These are phyloP conservation scores for Wickerhamiella sergipiensis DNA, from an alignment of 805 yeast species.

Conservation along the genomic window DNA sequence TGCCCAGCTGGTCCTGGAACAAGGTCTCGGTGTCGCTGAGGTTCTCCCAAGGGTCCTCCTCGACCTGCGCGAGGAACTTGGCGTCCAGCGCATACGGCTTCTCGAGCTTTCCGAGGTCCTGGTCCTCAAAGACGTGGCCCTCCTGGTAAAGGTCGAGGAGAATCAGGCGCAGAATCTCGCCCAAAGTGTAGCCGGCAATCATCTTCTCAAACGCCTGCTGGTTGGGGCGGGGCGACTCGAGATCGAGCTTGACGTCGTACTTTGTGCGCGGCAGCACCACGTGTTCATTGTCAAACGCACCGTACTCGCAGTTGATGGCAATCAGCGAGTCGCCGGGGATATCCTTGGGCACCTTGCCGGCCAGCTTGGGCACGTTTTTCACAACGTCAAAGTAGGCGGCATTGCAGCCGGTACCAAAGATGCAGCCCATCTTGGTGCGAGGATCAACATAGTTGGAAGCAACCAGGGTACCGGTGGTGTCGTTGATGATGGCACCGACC, in stretches of 20 bases:
- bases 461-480: slow-evolving; percentile 92
- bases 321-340: slow-evolving; percentile 52
- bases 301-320: slow-evolving; percentile 98
- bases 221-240: slow-evolving; percentile 85
- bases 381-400: slow-evolving; percentile 87
- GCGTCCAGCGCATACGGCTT: slow-evolving; percentile 72
- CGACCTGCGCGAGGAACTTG: slow-evolving; percentile 73
- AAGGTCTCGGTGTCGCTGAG: slow-evolving; percentile 59
- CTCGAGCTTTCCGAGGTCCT: slow-evolving; percentile 50
- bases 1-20: slow-evolving; percentile 43
- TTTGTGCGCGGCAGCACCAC: slow-evolving; percentile 73
- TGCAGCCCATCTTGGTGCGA: slow-evolving; percentile 82
- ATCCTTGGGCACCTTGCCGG: slow-evolving; percentile 53
- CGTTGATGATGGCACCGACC: slow-evolving; percentile 88
- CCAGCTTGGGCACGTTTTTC: slow-evolving; percentile 63
- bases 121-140: slow-evolving; percentile 53
- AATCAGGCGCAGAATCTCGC: slow-evolving; percentile 75
- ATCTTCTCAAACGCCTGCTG: slow-evolving; percentile 94
- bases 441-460: slow-evolving; percentile 90
- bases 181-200: slow-evolving; percentile 94
- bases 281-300: slow-evolving; percentile 92
- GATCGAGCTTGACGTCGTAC: slow-evolving; percentile 70
- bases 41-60: slow-evolving; percentile 79
- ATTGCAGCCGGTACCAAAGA: slow-evolving; percentile 95
- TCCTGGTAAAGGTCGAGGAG: slow-evolving; percentile 56